Conservation (phyloP, 2,329 filamentous ascomycete genomes). For the Paraphoma sp. region DNA sequence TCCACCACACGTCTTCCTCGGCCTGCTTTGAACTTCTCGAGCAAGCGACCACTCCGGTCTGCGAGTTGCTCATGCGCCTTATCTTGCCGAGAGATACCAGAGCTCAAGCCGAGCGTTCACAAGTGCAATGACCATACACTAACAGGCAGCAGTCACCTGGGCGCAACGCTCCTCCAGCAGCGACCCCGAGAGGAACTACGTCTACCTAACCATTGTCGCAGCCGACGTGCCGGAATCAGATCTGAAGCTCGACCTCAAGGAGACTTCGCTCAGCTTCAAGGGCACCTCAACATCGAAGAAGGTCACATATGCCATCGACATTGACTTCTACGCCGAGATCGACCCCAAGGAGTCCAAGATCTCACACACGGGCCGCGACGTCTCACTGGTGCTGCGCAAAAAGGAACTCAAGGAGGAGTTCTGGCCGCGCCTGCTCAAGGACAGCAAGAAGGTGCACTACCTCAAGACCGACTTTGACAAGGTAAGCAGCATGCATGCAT, state of each 20-base stretch:
- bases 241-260: conserved; percentile 77
- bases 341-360: conserved; percentile 83
- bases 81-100: neutral
- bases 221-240: conserved; percentile 79
- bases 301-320: conserved; percentile 81
- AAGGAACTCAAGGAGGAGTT: conserved; percentile 94
- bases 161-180: conserved; percentile 88
- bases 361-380: conserved; percentile 85
- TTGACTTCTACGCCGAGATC: conserved; percentile 91
- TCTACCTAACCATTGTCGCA: conserved; percentile 91
- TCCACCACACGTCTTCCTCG: neutral
- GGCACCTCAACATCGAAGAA: conserved; percentile 86
- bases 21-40: neutral
- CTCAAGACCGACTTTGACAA: conserved; percentile 99
- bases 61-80: neutral
- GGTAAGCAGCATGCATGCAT: conserved; percentile 56
- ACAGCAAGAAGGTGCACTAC: conserved; percentile 88
- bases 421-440: conserved; percentile 96
- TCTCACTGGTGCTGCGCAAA: conserved; percentile 93
- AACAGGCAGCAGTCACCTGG: conserved; percentile 78
- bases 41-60: neutral
- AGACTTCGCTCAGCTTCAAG: conserved; percentile 79
- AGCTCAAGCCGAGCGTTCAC: conserved; percentile 6
- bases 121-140: conserved; percentile 11
- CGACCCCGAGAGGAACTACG: conserved; percentile 87